Evolutionary conservation across 805 yeast genomes (phyloP), one percentile per base, ranked within the genome.

Genomic region (Candida arabinofermentans): DNA sequence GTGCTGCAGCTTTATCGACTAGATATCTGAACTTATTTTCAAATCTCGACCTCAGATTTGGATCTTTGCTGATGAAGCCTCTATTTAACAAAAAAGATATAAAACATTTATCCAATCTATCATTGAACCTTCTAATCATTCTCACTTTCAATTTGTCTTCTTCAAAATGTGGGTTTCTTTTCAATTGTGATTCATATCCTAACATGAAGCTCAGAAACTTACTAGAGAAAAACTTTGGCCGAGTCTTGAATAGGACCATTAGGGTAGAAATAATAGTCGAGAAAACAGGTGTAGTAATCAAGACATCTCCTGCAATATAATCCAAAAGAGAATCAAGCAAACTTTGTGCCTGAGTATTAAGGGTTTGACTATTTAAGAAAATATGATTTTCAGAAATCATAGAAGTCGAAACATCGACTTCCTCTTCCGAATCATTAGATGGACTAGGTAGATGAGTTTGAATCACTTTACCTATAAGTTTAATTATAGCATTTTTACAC

Each of bases 331-430:
- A 60, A 50, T 88, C 96, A 27, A 93, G 64, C 41, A 85, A 65
- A 3, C 73, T 80, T 41, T 72, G 74, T 0, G 90, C 83, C 58
- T 90, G 96, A 6, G 83, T 76, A 49, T 83, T 88, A 47, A 89
- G 62, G 18, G 67, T 36, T 8, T 55, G 42, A 18, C 40, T 47
- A 40, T 76, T 75, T 34, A 89, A 70, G 31, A 86, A 74, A 1
- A 88, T 78, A 55, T 91, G 96, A 41, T 69, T 72, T 0, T 73
- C 60, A 17, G 71, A 70, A 3, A 80, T 79, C 41, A 69, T 59
- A 3, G 75, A 57, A 36, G 81, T 62, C 8, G 69, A 72, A 8
- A 39, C 9, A 18, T 51, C 36, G 7, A 39, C 29, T n/a, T 17
- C 27, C 7, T 44, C 49, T 13, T 35, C 42, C 13, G 45, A 26